Evolutionary conservation across 768 basidiomycete species (phyloP).

Genomic region (Lactarius pseudohatsudake): DNA sequence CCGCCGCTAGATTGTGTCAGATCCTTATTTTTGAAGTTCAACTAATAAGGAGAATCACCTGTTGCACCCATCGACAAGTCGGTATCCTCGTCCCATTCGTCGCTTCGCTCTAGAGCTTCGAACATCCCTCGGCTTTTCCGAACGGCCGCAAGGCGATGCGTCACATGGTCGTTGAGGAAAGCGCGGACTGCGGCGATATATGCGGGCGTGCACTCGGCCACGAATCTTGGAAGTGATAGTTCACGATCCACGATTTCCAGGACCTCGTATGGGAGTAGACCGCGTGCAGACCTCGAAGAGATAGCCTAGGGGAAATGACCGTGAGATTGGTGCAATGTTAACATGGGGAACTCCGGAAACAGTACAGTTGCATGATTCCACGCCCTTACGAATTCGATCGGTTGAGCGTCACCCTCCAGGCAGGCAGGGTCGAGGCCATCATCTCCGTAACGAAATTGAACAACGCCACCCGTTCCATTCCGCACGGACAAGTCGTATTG

Average conservation of each 20-base stretch:
- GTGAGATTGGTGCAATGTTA: constrained; percentile 10
- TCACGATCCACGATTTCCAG: constrained; percentile 66
- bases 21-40: neutral
- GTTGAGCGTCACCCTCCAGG: constrained; percentile 92
- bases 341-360: constrained; percentile 1
- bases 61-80: constrained; percentile 76
- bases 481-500: constrained; percentile 96
- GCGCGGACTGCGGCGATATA: constrained; percentile 67
- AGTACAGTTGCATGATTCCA: constrained; percentile 82
- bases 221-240: constrained; percentile 56
- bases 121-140: constrained; percentile 79
- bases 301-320: constrained; percentile 51
- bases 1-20: constrained; percentile 47
- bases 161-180: constrained; percentile 71
- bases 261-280: constrained; percentile 86
- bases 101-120: constrained; percentile 69
- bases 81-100: constrained; percentile 75
- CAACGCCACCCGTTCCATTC: constrained; percentile 91
- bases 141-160: constrained; percentile 59
- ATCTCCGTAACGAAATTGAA: constrained; percentile 96
- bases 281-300: constrained; percentile 54
- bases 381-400: constrained; percentile 84
- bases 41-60: constrained; percentile 40
- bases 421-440: constrained; percentile 97
- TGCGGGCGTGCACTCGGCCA: constrained; percentile 65